A percentile compares a stretch with the other conserved stretches of the same genome.
These are phyloP conservation scores for Babesia bovis DNA, from an alignment of 169 alveolate genomes.

Conservation along the genomic window DNA sequence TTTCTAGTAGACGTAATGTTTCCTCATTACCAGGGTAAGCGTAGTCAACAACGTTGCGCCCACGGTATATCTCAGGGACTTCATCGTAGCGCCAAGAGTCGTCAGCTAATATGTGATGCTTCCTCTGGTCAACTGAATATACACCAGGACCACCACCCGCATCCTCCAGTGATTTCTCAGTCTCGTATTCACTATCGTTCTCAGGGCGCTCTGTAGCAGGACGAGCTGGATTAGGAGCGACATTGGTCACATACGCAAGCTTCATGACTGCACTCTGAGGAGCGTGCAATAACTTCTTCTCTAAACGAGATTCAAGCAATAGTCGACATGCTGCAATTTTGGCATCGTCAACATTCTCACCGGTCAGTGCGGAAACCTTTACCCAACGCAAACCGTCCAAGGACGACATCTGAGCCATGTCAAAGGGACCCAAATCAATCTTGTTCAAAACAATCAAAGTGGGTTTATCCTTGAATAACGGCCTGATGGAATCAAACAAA, in stretches of 20 bases:
- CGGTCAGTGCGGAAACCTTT: constrained; percentile 77
- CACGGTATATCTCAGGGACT: constrained; percentile 96
- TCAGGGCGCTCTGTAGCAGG: constrained; percentile 78
- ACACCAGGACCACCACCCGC: constrained; percentile 98
- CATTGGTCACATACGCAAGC: constrained; percentile 44
- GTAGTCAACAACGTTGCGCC: constrained; percentile 96
- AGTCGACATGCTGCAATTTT: constrained; percentile 85
- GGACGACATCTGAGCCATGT: constrained; percentile 78
- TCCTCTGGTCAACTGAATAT: constrained; percentile 88
- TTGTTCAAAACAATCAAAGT: constrained; percentile 92
- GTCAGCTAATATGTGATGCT: constrained; percentile 84
- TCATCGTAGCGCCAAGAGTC: constrained; percentile 96
- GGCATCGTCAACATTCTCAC: constrained; percentile 88
- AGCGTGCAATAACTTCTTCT: constrained; percentile 56
- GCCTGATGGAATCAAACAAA: constrained; percentile 91
- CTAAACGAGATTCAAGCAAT: constrained; percentile 72
- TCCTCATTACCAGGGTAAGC: constrained; percentile 94
- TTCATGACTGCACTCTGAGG: constrained; percentile 38
- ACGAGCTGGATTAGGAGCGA: constrained; percentile 77
- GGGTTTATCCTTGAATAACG: constrained; percentile 94
- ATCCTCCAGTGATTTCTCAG: constrained; percentile 69
- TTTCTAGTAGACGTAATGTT: constrained; percentile 91
- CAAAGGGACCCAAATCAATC: constrained; percentile 88
- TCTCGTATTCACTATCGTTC: constrained; percentile 32
- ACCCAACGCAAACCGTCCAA: constrained; percentile 74